Conservation (phyloP, 169 alveolate species). For the Cryptosporidium baileyi region DNA sequence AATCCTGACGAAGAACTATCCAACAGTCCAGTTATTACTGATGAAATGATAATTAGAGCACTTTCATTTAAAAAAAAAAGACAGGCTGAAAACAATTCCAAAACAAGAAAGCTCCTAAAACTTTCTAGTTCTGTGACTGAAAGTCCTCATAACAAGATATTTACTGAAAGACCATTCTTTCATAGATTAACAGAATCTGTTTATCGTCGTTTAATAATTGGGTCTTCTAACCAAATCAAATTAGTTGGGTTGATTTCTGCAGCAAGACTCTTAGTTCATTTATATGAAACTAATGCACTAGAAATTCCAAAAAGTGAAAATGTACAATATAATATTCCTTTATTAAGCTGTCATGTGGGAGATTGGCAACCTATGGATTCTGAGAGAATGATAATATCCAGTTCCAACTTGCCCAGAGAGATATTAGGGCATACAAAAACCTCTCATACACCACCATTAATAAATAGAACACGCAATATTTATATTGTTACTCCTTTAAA, state of each 20-base stretch:
- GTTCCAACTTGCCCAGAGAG: neutral
- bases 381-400: conserved; percentile 23
- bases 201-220: conserved; percentile 31
- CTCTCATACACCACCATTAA: conserved; percentile 33
- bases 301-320: conserved; percentile 35
- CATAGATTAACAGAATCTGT: conserved; percentile 40
- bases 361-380: conserved; percentile 63
- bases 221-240: conserved; percentile 51
- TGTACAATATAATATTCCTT: conserved; percentile 17
- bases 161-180: conserved; percentile 27
- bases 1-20: neutral
- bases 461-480: conserved; percentile 25
- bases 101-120: no score
- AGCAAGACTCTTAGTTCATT: conserved; percentile 39
- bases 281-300: conserved; percentile 19
- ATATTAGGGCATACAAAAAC: neutral
- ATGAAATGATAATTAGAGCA: conserved; percentile 15
- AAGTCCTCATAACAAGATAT: no score
- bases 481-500: conserved; percentile 58
- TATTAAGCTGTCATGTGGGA: conserved; percentile 39
- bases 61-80: neutral
- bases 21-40: no score
- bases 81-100: no score
- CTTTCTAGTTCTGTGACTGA: no score
- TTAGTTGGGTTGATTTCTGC: conserved; percentile 55